Base-by-base conservation (phyloP, 129 eudicot genomes). In the Erigeron canadensis region DNA sequence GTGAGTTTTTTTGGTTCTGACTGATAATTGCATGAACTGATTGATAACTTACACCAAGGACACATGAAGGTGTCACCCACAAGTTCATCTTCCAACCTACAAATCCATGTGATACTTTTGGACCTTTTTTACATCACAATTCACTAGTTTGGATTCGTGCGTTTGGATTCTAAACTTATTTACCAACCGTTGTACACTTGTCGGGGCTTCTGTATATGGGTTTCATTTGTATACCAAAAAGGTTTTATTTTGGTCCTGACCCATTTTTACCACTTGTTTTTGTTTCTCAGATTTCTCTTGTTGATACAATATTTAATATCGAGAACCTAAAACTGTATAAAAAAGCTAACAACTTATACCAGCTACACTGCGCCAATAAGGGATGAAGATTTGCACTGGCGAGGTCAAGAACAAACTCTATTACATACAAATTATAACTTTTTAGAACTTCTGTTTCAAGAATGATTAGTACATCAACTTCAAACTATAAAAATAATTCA, bases 41-140 rank as follows among this genome's bases (percentile, higher is more conserved):
- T 51, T 74, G 57, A 54, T 8, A 9, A 75, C 3, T 71, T 71
- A 55, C 58, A 37, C 47, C 8, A 73, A 47, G 45, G 71, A 51
- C 22, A 74, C 65, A 74, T 64, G 46, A 53, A 54, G 73, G 66
- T 75, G 72, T 75, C 28, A 54, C 81, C 70, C 69, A 76, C 80
- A 44, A 55, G 15, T 56, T 57, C 21, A 12, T 45, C 3, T 28
- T 28, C 3, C 58, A 69, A 69, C 65, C 64, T 39, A 61, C 56
- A 76, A 76, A 40, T 55, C 16, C 5, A 57, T 57, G 40, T 65
- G 22, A 75, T 65, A 10, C 34, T 39, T 53, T 41, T 15, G 55
- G 44, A 75, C 48, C 28, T 59, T 17, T 61, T 40, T 42, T 15
- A 23, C 16, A 48, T 43, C 76, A 55, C 79, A 65, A 39, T 45